These are phyloP conservation scores for Ceratocystis lukuohia DNA, from an alignment of 2,329 filamentous ascomycete genomes.

Conservation along the genomic window DNA sequence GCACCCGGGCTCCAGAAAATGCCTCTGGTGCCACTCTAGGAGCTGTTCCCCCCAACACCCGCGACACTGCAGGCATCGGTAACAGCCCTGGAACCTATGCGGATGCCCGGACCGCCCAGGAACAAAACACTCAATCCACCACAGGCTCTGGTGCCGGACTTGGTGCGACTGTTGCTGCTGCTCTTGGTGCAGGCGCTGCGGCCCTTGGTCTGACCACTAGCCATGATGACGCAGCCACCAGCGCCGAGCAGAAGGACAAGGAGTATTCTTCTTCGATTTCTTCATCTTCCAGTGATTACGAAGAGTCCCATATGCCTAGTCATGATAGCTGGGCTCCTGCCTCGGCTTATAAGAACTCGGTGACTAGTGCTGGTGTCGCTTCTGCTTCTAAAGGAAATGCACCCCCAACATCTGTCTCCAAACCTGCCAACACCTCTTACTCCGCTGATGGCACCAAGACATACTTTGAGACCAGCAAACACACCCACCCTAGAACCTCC, in stretches of 20 bases:
- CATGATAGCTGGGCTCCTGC: slow-evolving; percentile 7
- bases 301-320: not conserved
- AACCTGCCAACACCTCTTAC: not conserved
- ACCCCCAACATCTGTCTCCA: not conserved
- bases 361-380: slow-evolving; percentile 8
- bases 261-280: slow-evolving; percentile 17
- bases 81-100: not conserved
- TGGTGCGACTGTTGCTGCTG: slow-evolving; percentile 14
- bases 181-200: slow-evolving; percentile 17
- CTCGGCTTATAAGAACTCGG: slow-evolving; percentile 9
- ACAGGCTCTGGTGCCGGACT: slow-evolving; percentile 13
- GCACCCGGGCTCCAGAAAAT: not conserved
- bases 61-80: not conserved
- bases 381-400: not conserved
- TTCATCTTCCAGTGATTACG: slow-evolving; percentile 10
- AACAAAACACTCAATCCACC: not conserved
- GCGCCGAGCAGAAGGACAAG: not conserved
- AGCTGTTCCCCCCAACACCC: not conserved
- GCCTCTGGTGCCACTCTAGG: not conserved
- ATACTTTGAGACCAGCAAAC: not conserved
- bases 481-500: not conserved
- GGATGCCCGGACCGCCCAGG: not conserved
- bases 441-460: slow-evolving; percentile 11
- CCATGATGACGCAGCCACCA: slow-evolving; percentile 8
- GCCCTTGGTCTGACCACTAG: slow-evolving; percentile 14